Conservation (phyloP, 2,329 filamentous ascomycete species). For the Pseudogymnoascus sp. region DNA sequence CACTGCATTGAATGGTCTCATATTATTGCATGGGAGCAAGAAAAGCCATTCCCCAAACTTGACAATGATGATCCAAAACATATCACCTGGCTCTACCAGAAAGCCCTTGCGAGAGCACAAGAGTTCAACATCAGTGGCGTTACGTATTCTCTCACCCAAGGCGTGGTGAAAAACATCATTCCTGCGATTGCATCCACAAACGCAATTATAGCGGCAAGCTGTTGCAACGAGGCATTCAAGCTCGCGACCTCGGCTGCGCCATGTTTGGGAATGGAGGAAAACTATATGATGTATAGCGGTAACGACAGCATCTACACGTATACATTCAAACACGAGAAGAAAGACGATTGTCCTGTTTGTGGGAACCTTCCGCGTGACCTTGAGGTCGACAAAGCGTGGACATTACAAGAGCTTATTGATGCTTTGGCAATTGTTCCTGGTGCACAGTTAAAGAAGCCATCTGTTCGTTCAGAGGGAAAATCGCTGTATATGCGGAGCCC, state of each 20-base stretch:
- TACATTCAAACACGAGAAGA: constrained; percentile 91
- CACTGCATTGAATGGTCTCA: constrained; percentile 99
- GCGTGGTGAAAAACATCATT: constrained; percentile 98
- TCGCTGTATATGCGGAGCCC: constrained; percentile 88
- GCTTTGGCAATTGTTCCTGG: constrained; percentile 76
- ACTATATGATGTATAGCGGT: constrained; percentile 99
- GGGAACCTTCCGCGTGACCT: constrained; percentile 74
- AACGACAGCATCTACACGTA: constrained; percentile 96
- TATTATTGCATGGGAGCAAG: constrained; percentile 91
- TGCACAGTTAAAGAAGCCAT: constrained; percentile 89
- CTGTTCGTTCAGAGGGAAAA: constrained; percentile 68
- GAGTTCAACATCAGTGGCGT: constrained; percentile 90
- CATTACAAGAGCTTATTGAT: constrained; percentile 78
- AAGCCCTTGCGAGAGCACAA: constrained; percentile 69
- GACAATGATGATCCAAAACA: constrained; percentile 97
- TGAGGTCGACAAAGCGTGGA: constrained; percentile 60
- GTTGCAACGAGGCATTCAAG: constrained; percentile 96
- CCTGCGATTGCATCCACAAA: constrained; percentile 97
- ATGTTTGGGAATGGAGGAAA: constrained; percentile 67
- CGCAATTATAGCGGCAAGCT: constrained; percentile 88
- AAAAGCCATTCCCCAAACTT: constrained; percentile 73
- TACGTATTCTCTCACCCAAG: constrained; percentile 92
- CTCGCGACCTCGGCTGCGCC: constrained; percentile 79
- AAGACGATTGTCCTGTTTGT: constrained; percentile 90
- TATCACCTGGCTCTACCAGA: constrained; percentile 92